Base-by-base conservation (phyloP, 768 basidiomycete species). In the Strobilomyces dryophilus region DNA sequence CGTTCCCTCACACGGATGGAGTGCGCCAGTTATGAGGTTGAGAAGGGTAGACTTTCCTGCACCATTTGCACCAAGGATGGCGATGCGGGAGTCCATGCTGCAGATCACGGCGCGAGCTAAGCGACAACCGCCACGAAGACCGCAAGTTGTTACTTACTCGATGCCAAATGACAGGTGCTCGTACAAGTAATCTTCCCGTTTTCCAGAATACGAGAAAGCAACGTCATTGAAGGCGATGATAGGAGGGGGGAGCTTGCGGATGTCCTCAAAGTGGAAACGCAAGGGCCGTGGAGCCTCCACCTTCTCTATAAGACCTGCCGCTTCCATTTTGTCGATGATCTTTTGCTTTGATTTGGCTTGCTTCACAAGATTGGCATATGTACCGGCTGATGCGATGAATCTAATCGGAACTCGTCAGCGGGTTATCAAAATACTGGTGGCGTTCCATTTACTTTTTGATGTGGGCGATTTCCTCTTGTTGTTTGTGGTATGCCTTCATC, bases 301-400 rank as follows among this genome's bases (percentile, higher is more conserved):
- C 74, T 92, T 93, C 73, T 99, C 92, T 66, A 99, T 80, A 40
- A 99, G 79, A 57, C 95, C 95, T 14, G 95, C 95, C 26, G 95
- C 95, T 78, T 99, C 97, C 95, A 99, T 99, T 83, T 99, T 99
- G 79, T 99, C 95, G 73, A 99, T 95, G 58, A 99, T 98, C 82
- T 99, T 99, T 73, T 99, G 95, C 71, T 99, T 99, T 47, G 95
- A 98, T 76, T 99, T 98, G 61, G 95, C 95, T 73, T 99, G 95
- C 66, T 87, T 92, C 64, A 99, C 95, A 60, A 99, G 83, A 72
- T 99, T 99, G 61, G 95, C 97, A 68, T 98, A 99, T 34, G 95
- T 99, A 82, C 95, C 95, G 34, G 95, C 95, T n/a, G 92, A 95
- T 8, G 97, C 92, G 61, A 98, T 98, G 81, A 98, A 98, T 66